Conservation (phyloP, 768 basidiomycete species). For the Tubosaeta brunneosetosa region DNA sequence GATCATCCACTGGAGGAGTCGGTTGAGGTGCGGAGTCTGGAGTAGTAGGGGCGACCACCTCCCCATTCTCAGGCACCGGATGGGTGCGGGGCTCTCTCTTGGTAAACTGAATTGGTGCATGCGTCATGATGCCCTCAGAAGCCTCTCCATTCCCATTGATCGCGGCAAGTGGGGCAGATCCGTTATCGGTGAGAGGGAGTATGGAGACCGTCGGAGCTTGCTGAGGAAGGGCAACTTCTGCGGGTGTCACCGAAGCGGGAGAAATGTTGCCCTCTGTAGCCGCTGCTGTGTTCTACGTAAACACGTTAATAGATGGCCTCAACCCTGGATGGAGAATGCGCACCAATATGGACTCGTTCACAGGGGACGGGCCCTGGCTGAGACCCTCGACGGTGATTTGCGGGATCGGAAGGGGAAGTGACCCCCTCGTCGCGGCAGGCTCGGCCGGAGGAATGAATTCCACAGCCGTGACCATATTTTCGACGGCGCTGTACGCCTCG, state of each 20-base stretch:
- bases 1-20: neutral
- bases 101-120: constrained; percentile 12
- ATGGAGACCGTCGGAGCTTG: constrained; percentile 21
- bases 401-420: constrained; percentile 14
- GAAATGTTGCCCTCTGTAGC: constrained; percentile 17
- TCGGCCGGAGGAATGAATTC: constrained; percentile 18
- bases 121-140: constrained; percentile 14
- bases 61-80: neutral
- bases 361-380: constrained; percentile 25
- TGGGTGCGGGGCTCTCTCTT: neutral
- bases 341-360: constrained; percentile 18
- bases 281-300: constrained; percentile 18
- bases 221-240: neutral
- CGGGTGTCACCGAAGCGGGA: constrained; percentile 1
- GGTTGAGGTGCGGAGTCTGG: constrained; percentile 1
- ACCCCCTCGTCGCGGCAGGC: constrained; percentile 1
- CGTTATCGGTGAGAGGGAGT: constrained; percentile 38
- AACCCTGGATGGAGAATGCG: neutral
- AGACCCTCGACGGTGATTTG: constrained; percentile 15
- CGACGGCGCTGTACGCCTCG: constrained; percentile 11
- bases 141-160: constrained; percentile 10
- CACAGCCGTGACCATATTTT: constrained; percentile 25
- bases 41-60: neutral
- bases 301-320: neutral
- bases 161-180: constrained; percentile 7